A percentile compares a stretch with the other conserved stretches of the same genome.
Evolutionary conservation across 2,329 filamentous ascomycete genomes (phyloP).

Genomic region (Pleoardoris graminearum): DNA sequence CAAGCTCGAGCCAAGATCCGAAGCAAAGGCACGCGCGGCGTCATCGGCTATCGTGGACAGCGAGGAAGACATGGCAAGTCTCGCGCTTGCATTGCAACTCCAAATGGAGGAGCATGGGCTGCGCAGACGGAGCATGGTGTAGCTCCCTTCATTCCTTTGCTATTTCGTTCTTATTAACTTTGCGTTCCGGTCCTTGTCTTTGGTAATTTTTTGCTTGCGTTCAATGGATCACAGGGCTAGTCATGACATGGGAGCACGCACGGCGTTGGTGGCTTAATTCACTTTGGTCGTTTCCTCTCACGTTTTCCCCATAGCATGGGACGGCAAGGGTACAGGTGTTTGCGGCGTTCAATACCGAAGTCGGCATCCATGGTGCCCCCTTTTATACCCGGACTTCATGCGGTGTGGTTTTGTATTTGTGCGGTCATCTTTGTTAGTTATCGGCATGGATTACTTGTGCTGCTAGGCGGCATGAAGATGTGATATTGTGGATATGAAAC

Average conservation of each 20-base stretch:
- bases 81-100: slow-evolving; percentile 37
- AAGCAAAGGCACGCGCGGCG: slow-evolving; percentile 10
- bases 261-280: background rate
- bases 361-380: background rate
- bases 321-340: background rate
- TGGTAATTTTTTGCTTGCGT: no score
- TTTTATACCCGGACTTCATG: slow-evolving; percentile 14
- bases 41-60: slow-evolving; percentile 12
- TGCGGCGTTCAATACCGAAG: slow-evolving; percentile 1
- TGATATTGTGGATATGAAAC: background rate
- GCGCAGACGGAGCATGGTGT: slow-evolving; percentile 29
- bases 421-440: background rate
- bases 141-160: background rate
- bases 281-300: background rate
- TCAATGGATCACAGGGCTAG: no score
- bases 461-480: background rate
- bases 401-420: slow-evolving; percentile 13
- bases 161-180: no score
- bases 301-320: background rate
- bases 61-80: slow-evolving; percentile 32
- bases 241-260: background rate
- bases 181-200: no score
- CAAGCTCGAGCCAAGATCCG: slow-evolving; percentile 28
- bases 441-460: background rate
- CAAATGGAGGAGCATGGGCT: slow-evolving; percentile 37